Evolutionary conservation across 2,329 filamentous ascomycete genomes (phyloP), one percentile per base, ranked within the genome.

Genomic region (Clathrospora elynae): DNA sequence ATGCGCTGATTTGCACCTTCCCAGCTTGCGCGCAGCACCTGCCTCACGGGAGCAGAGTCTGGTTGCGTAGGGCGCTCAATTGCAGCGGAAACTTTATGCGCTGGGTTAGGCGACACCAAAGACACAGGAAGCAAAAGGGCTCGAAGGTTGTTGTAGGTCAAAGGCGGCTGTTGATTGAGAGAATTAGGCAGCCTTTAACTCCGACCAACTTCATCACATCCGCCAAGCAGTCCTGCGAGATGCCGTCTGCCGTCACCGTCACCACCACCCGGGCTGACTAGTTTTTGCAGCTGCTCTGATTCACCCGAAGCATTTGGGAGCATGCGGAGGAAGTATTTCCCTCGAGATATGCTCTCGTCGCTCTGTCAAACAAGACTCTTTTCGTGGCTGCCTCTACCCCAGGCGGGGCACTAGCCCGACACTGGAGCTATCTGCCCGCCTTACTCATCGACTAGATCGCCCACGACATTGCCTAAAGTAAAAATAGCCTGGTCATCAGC

Each of bases 171-270:
- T 33, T 23, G 41, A 32, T 22, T 42, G 33, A 40, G 41, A 55
- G 46, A 42, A 42, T 50, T 44, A 48, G 40, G 45, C 46, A 34
- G 44, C 34, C 39, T 47, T 59, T 51, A 56, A 58, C 46, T 58
- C 54, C 54, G 50, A 49, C 39, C 24, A 47, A 22, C 17, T 30
- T 42, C 35, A 41, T 17, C 22, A 46, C 37, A 18, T 28, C 30
- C 22, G 48, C 48, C 48, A 51, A 51, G 48, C 16, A 14, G 26
- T 23, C 32, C 33, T 41, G 22, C 22, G 33, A 23, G 19, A 17
- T 36, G 46, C 30, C 25, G 35, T 29, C 38, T n/a, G 19, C 11
- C 47, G 46, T 22, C 43, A 33, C 24, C 13, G 23, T 25, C 30
- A 33, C 31, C 16, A n/a, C n/a, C 37, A 26, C 7, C 29, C 23